Conservation (phyloP, 2,329 filamentous ascomycete species). For the Calcarisporium arbuscula region DNA sequence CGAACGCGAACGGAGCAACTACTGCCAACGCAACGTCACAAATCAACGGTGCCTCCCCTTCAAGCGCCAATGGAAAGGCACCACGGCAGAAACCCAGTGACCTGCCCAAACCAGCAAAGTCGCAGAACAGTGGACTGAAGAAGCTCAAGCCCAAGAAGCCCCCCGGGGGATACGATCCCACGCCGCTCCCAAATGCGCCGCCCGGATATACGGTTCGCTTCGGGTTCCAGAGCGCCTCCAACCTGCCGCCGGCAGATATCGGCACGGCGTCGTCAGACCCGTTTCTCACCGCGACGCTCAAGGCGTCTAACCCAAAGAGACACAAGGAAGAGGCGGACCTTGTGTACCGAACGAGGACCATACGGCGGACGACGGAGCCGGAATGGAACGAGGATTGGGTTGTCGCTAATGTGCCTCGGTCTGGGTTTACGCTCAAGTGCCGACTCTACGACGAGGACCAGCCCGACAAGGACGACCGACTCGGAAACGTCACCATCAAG, state of each 20-base stretch:
- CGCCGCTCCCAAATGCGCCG: conserved; percentile 66
- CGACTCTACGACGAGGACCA: conserved; percentile 87
- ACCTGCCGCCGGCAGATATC: conserved; percentile 79
- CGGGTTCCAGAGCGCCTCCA: conserved; percentile 72
- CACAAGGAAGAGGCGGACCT: conserved; percentile 83
- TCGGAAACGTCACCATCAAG: conserved; percentile 76
- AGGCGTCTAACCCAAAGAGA: conserved; percentile 60
- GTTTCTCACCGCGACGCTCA: conserved; percentile 71
- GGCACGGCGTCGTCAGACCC: conserved; percentile 75
- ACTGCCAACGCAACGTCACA: background rate
- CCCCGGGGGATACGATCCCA: conserved; percentile 72
- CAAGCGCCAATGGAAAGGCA: conserved; percentile 4
- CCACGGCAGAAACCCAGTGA: conserved; percentile 1
- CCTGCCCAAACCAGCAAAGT: background rate
- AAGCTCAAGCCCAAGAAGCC: conserved; percentile 35
- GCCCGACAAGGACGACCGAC: conserved; percentile 75
- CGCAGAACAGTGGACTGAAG: conserved; percentile 15
- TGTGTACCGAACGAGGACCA: conserved; percentile 67
- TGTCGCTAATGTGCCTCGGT: conserved; percentile 76
- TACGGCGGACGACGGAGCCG: conserved; percentile 66
- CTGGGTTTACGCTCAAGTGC: conserved; percentile 79
- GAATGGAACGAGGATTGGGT: conserved; percentile 82
- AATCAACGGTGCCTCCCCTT: background rate
- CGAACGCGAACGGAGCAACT: too few relatives aligned
- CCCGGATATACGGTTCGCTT: conserved; percentile 81